These are phyloP conservation scores for Termitomyces sp. DNA, from an alignment of 768 basidiomycete species.

Conservation along the genomic window DNA sequence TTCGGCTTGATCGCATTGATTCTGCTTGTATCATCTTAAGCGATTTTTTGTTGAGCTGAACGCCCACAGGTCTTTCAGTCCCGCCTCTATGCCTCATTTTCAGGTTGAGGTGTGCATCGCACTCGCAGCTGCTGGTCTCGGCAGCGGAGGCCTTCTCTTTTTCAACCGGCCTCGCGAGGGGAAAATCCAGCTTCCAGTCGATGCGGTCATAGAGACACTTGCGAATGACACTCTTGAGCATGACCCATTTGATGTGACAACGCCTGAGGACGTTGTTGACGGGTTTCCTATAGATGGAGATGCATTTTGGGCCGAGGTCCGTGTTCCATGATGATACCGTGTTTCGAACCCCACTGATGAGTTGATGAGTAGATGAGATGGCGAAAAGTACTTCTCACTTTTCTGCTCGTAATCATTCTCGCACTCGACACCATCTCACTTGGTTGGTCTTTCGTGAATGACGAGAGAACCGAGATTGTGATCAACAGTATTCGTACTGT, in stretches of 20 bases:
- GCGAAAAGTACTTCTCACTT: constrained; percentile 48
- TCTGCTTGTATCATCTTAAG: neutral
- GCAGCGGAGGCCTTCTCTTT: constrained; percentile 40
- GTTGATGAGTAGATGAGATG: constrained; percentile 43
- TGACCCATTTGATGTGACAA: constrained; percentile 71
- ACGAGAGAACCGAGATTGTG: constrained; percentile 25
- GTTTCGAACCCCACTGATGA: neutral
- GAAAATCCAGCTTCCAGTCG: constrained; percentile 45
- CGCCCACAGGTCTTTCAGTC: neutral
- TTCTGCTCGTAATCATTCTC: constrained; percentile 41
- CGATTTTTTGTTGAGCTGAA: neutral
- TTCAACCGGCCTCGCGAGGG: constrained; percentile 37
- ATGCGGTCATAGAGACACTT: constrained; percentile 12
- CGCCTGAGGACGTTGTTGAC: constrained; percentile 63
- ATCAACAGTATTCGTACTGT: constrained; percentile 39
- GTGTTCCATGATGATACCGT: constrained; percentile 10
- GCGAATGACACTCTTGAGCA: constrained; percentile 19
- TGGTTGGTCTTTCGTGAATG: constrained; percentile 43
- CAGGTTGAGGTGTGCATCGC: constrained; percentile 50
- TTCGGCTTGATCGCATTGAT: neutral
- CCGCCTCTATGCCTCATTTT: constrained; percentile 49
- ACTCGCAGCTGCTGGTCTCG: constrained; percentile 36
- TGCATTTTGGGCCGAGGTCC: constrained; percentile 54
- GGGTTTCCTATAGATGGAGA: constrained; percentile 61
- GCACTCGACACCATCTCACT: constrained; percentile 48